Base-by-base conservation (phyloP, 228 moss, liverwort and hornwort genomes). In the Sphagnum magellanicum region DNA sequence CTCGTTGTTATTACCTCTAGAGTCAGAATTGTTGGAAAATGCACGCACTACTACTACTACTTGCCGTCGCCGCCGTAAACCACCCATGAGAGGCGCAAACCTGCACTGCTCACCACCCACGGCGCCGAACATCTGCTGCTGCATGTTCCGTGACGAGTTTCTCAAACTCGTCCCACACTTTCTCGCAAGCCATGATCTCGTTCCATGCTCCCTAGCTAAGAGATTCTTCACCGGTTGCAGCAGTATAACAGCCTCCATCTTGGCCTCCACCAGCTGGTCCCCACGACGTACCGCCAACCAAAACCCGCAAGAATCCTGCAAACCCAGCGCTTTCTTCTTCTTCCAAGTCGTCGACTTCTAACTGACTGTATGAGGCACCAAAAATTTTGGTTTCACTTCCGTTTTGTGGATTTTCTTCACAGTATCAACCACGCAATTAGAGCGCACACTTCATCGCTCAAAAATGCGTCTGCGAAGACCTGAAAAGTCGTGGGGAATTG, bases 1-100 rank as follows among this genome's bases (percentile, higher is more conserved):
- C 5, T 59, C 70, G 68, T 73, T 73, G 47, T 63, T 77, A 73
- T 68, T 75, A 50, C 79, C 75, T 12, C n/a, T 16, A 16, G 13
- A 50, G 53, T 87, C 84, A 61, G 74, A 81, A 66, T 79, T 79
- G 46, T 79, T 85, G 14, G 85, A 85, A 71, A 85, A 85, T 75
- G 85, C 81, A 62, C 73, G 71, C 10, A 79, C 32, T 32, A 32
- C 32, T 32, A 32, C 32, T 32, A 32, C 59, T 14, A 49, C 48
- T 11, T 67, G 16, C 52, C 53, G 61, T 7, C 78, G 72, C 16
- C 52, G 84, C 60, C 67, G 32, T 32, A 32, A 32, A 32, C 32
- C 32, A 32, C 32, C 76, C 49, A 49, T 68, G 17, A 85, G 51
- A 63, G 78, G 81, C 16, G 70, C 72, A 59, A 74, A 78, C 57